These are phyloP conservation scores for Aspergillus fijiensis DNA, from an alignment of 2,329 filamentous ascomycete genomes.

Conservation along the genomic window DNA sequence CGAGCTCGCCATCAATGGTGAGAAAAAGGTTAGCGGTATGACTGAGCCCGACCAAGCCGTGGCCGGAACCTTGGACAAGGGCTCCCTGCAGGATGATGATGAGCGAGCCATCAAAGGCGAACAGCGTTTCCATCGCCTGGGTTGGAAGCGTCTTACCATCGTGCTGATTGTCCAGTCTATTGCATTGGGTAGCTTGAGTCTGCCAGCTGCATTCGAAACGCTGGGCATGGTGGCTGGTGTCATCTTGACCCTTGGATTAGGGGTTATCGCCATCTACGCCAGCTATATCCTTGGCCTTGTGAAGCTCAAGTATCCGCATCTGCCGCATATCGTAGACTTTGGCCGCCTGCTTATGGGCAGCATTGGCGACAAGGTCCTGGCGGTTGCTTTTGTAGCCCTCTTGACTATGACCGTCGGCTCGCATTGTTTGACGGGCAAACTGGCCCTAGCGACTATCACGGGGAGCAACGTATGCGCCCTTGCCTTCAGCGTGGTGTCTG, in stretches of 20 bases:
- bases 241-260: conserved; percentile 41
- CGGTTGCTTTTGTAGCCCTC: conserved; percentile 43
- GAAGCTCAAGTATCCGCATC: conserved; percentile 35
- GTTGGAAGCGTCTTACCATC: conserved; percentile 52
- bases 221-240: conserved; percentile 48
- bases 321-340: conserved; percentile 46
- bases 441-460: conserved; percentile 45
- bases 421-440: conserved; percentile 48
- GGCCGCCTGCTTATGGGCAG: conserved; percentile 44
- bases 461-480: conserved; percentile 35
- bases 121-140: conserved; percentile 7
- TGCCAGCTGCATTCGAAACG: conserved; percentile 46
- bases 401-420: conserved; percentile 46
- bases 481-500: conserved; percentile 46
- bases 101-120: no score
- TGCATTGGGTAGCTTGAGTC: conserved; percentile 47
- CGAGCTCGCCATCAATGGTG: no score
- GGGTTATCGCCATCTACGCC: conserved; percentile 43
- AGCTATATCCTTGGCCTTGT: conserved; percentile 42
- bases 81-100: no score
- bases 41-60: no score
- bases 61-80: no score
- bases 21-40: no score
- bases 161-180: conserved; percentile 53
- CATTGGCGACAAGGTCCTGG: conserved; percentile 41